Conservation (phyloP, 768 basidiomycete species). For the Dioszegia aurantiaca region DNA sequence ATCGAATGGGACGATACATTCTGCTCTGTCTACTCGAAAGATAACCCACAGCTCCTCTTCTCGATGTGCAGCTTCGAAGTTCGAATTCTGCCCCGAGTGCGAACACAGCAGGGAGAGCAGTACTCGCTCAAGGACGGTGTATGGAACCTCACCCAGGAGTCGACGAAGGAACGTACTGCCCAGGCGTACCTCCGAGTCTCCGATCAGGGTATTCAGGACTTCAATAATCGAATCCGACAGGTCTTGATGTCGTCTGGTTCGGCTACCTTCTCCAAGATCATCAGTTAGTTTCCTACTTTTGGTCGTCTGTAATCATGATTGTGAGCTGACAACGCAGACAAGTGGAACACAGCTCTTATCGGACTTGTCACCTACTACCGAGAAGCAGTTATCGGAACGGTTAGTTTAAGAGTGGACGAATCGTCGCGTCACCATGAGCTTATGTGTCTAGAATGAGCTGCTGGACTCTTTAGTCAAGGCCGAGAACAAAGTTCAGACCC, state of each 20-base stretch:
- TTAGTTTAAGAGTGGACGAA: background rate
- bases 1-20: conserved; percentile 99
- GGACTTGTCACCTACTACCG: conserved; percentile 96
- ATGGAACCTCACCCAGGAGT: conserved; percentile 96
- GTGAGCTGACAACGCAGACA: conserved; percentile 4
- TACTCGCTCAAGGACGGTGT: conserved; percentile 95
- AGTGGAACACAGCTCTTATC: conserved; percentile 34
- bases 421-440: background rate
- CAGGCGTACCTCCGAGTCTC: conserved; percentile 97
- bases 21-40: conserved; percentile 92
- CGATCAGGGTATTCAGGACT: conserved; percentile 93
- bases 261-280: conserved; percentile 98
- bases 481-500: conserved; percentile 99
- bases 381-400: conserved; percentile 67
- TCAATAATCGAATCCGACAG: conserved; percentile 90
- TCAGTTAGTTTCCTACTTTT: conserved; percentile 50
- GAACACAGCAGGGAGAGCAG: conserved; percentile 92
- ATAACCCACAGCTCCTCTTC: conserved; percentile 95
- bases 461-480: conserved; percentile 95
- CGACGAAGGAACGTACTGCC: conserved; percentile 94
- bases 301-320: background rate
- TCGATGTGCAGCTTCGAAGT: conserved; percentile 99
- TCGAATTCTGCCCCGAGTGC: conserved; percentile 91
- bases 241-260: conserved; percentile 98
- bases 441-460: conserved; percentile 64